A percentile compares a stretch with the other conserved stretches of the same genome.
These are phyloP conservation scores for Penicillium tannophilum DNA, from an alignment of 495 filamentous ascomycete species.

Conservation along the genomic window DNA sequence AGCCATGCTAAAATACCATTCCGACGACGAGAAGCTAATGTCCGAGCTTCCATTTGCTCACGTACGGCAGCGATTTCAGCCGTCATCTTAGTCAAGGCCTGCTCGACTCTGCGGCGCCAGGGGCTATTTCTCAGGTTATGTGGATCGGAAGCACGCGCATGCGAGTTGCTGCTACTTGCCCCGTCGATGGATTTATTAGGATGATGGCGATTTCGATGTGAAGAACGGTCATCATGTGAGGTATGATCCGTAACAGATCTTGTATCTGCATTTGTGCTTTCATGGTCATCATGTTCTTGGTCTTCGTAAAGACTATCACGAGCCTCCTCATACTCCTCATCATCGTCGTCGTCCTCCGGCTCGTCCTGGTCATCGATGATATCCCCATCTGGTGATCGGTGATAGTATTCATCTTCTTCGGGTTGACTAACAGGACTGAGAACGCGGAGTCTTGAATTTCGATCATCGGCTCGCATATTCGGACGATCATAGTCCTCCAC, in stretches of 20 bases:
- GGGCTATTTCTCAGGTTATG: conserved; percentile 33
- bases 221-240: conserved; percentile 16
- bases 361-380: conserved; percentile 36
- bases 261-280: conserved; percentile 17
- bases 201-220: conserved; percentile 13
- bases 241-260: conserved; percentile 22
- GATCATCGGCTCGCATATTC: conserved; percentile 11
- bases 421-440: conserved; percentile 80
- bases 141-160: conserved; percentile 11
- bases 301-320: conserved; percentile 47
- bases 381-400: conserved; percentile 27
- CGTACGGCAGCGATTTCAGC: conserved; percentile 91
- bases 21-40: conserved; percentile 43
- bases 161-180: conserved; percentile 16
- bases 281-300: conserved; percentile 43
- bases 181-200: conserved; percentile 9
- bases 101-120: conserved; percentile 84
- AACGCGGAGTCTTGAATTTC: conserved; percentile 55
- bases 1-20: conserved; percentile 68
- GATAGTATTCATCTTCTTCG: conserved; percentile 62
- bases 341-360: conserved; percentile 33
- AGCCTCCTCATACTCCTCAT: conserved; percentile 37
- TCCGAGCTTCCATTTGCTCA: conserved; percentile 77
- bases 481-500: conserved; percentile 30
- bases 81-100: conserved; percentile 85